Percentiles rank a stretch among this genome's conserved stretches.
phyloP scores from a whole-genome alignment of 306 rosid genomes.

The Dalbergia oliveri region DNA sequence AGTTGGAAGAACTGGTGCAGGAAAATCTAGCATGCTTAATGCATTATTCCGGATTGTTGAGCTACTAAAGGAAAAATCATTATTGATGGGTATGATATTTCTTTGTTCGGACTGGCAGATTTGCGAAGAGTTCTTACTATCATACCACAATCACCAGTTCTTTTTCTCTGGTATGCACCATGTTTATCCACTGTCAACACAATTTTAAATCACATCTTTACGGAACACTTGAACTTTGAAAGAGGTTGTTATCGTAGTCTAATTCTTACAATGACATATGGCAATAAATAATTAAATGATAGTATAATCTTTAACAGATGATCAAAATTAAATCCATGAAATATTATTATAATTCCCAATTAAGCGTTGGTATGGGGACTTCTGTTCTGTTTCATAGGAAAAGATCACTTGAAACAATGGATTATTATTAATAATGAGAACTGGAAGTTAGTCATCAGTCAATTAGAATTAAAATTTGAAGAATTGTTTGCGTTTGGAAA shows the following conservation, averaged over 20 bases:
- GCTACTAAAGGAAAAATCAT: slow-evolving; percentile 72
- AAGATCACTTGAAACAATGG: neutral
- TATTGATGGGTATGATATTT: slow-evolving; percentile 75
- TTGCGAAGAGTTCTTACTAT: slow-evolving; percentile 79
- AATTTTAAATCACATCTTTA: neutral
- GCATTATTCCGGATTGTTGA: slow-evolving; percentile 89
- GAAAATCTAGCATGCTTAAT: slow-evolving; percentile 95
- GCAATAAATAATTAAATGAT: slow-evolving; percentile 1
- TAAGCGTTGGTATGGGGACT: neutral
- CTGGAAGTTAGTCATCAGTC: neutral
- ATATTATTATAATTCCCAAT: neutral
- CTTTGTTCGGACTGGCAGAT: slow-evolving; percentile 76
- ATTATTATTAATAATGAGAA: neutral
- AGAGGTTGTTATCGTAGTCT: neutral
- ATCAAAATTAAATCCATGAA: neutral
- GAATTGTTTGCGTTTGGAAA: slow-evolving; percentile 20
- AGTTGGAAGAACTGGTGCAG: slow-evolving; percentile 98
- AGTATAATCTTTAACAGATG: neutral
- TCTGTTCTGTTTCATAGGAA: neutral
- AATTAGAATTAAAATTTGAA: slow-evolving; percentile 1
- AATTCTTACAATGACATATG: neutral
- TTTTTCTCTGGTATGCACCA: slow-evolving; percentile 78
- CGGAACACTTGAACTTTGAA: neutral
- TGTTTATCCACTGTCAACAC: slow-evolving; percentile 9
- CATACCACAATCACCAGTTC: slow-evolving; percentile 92